Conservation (phyloP, 2,329 filamentous ascomycete species). For the Aspergillus bombycis region DNA sequence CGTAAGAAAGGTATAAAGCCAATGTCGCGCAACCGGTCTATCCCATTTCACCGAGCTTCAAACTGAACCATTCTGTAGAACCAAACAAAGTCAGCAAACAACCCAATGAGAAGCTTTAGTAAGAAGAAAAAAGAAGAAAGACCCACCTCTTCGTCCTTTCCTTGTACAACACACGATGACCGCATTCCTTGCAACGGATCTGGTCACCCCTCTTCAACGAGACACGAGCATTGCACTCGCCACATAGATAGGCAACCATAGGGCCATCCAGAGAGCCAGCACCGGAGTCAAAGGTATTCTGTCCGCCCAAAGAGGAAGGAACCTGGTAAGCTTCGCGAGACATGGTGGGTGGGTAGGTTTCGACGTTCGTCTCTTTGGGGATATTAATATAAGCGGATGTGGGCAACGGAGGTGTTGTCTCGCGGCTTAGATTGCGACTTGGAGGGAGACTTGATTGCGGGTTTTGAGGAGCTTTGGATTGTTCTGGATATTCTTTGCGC, state of each 20-base stretch:
- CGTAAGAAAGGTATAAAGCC: slow-evolving; percentile 13
- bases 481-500: slow-evolving; percentile 6
- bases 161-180: slow-evolving; percentile 95
- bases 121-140: slow-evolving; percentile 14
- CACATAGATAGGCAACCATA: slow-evolving; percentile 73
- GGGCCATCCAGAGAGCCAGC: slow-evolving; percentile 54
- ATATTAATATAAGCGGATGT: not conserved
- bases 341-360: slow-evolving; percentile 39
- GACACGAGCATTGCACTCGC: slow-evolving; percentile 81
- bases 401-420: not conserved
- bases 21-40: not conserved
- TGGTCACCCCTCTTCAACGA: slow-evolving; percentile 75
- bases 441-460: not conserved
- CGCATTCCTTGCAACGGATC: slow-evolving; percentile 89
- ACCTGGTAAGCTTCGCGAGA: slow-evolving; percentile 79
- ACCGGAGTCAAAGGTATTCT: slow-evolving; percentile 46
- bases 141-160: slow-evolving; percentile 92
- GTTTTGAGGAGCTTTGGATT: not conserved
- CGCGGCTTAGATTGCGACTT: not conserved
- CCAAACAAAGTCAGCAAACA: slow-evolving; percentile 3
- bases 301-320: slow-evolving; percentile 56
- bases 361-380: not conserved
- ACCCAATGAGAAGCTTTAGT: not conserved
- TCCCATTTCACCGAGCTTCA: slow-evolving; percentile 72
- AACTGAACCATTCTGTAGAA: slow-evolving; percentile 90